A percentile compares a stretch with the other conserved stretches of the same genome.
phyloP scores from a whole-genome alignment of 495 filamentous ascomycete genomes.

The Mycothermus thermophilus region DNA sequence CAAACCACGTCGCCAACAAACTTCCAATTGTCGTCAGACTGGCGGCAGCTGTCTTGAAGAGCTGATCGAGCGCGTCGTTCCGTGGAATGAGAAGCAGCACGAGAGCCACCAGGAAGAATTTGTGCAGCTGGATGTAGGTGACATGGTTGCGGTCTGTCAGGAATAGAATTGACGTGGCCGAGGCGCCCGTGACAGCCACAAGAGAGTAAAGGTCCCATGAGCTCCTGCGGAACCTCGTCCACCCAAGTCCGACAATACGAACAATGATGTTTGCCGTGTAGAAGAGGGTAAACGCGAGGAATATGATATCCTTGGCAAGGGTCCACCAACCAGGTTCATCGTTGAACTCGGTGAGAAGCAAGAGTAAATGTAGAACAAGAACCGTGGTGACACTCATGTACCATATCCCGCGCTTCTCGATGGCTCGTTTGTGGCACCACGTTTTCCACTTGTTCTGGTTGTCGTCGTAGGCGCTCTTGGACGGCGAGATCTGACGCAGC shows the following conservation, averaged over 20 bases:
- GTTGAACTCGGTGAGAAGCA: slow-evolving; percentile 79
- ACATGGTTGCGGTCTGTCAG: slow-evolving; percentile 39
- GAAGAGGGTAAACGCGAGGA: slow-evolving; percentile 71
- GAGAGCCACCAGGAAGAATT: slow-evolving; percentile 84
- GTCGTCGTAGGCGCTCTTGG: slow-evolving; percentile 68
- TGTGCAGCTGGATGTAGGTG: slow-evolving; percentile 67
- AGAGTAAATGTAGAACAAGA: slow-evolving; percentile 66
- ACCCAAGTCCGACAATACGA: slow-evolving; percentile 76
- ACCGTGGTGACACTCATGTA: slow-evolving; percentile 64
- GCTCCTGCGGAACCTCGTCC: slow-evolving; percentile 82
- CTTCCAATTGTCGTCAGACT: slow-evolving; percentile 84
- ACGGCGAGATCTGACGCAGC: slow-evolving; percentile 83
- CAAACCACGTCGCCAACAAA: slow-evolving; percentile 90
- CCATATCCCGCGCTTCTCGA: slow-evolving; percentile 91
- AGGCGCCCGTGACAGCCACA: slow-evolving; percentile 68
- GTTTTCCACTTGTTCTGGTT: slow-evolving; percentile 62
- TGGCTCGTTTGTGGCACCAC: slow-evolving; percentile 89
- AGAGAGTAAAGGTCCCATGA: slow-evolving; percentile 93
- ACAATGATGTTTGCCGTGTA: slow-evolving; percentile 78
- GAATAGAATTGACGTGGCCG: slow-evolving; percentile 60
- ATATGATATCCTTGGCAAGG: slow-evolving; percentile 53
- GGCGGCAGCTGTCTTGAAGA: slow-evolving; percentile 98
- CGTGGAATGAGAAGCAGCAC: slow-evolving; percentile 86
- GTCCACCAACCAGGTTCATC: slow-evolving; percentile 56
- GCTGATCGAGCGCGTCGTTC: slow-evolving; percentile 93